Evolutionary conservation across 176 grass and related monocot genomes (phyloP), one percentile per base, ranked within the genome.

Genomic region (Carex pumila): DNA sequence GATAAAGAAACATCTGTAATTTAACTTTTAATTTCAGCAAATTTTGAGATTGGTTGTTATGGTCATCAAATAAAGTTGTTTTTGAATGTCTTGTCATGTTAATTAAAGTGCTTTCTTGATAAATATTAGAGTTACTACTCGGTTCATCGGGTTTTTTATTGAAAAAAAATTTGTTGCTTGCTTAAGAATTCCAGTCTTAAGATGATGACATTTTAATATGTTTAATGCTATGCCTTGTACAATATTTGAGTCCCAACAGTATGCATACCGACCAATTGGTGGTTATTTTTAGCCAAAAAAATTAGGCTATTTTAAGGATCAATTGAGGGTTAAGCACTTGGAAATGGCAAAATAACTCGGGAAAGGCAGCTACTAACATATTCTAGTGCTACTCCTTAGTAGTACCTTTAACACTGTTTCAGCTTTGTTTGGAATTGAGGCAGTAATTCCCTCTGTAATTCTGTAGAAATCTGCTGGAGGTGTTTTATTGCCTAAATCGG

Each of bases 401-500:
- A 10, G 47, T 21, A 71, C 30, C 37, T 71, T 3, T 41, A 60
- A 76, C 12, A 54, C 36, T 79, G 6, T 50, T 12, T 52, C 21
- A 30, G 30, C 25, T 39, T 74, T 14, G 13, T 61, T 13, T 64
- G 34, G 4, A 81, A 64, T 45, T 82, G 15, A 83, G 12, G 55
- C 21, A 58, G 30, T 58, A 41, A 69, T 80, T 6, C 5, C 49
- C 64, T 9, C 69, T 86, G 79, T 65, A 63, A 30, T 34, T 60
- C 4, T 83, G 61, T 61, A 99, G 96, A 99, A 99, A 91, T 95
- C 96, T 89, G 84, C 83, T 89, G 96, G 93, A 59, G 96, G 96
- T 54, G 93, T 95, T 1, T 72, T 99, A 71, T 80, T 95, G 73
- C 96, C 96, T 1, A 99, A 94, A 89, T 95, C 96, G 52, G 91